A percentile compares a stretch with the other conserved stretches of the same genome.
These are phyloP conservation scores for Podospora pseudopauciseta DNA, from an alignment of 495 filamentous ascomycete species.

Conservation along the genomic window DNA sequence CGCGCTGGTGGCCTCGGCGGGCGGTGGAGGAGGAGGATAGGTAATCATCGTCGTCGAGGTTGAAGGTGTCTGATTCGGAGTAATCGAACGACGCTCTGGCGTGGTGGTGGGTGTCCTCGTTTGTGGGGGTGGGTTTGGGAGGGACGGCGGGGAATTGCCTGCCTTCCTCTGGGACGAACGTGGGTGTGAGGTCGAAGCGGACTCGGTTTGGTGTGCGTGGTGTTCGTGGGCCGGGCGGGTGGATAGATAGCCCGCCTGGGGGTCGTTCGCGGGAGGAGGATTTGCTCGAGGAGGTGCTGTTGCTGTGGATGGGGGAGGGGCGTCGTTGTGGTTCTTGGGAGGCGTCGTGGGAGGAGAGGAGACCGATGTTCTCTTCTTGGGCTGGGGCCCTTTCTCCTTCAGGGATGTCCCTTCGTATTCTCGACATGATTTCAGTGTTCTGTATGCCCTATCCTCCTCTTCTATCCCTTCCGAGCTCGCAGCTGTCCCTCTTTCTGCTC, in stretches of 20 bases:
- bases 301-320: constrained; percentile 27
- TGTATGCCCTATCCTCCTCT: neutral
- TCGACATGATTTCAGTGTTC: neutral
- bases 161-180: constrained; percentile 33
- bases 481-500: neutral
- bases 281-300: constrained; percentile 4
- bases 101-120: constrained; percentile 38
- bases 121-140: neutral
- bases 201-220: constrained; percentile 83
- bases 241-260: neutral
- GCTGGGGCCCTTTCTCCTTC: neutral
- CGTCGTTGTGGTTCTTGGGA: constrained; percentile 24
- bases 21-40: neutral
- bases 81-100: constrained; percentile 24
- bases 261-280: neutral
- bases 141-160: constrained; percentile 12
- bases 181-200: constrained; percentile 71
- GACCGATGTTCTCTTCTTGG: constrained; percentile 43
- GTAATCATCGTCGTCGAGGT: constrained; percentile 33
- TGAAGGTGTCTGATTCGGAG: constrained; percentile 32
- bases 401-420: neutral
- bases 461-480: neutral
- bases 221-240: constrained; percentile 43
- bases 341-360: constrained; percentile 37
- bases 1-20: constrained; percentile 48